Conservation (phyloP, 2,329 filamentous ascomycete species). For the Paraphaeosphaeria sporulosa region DNA sequence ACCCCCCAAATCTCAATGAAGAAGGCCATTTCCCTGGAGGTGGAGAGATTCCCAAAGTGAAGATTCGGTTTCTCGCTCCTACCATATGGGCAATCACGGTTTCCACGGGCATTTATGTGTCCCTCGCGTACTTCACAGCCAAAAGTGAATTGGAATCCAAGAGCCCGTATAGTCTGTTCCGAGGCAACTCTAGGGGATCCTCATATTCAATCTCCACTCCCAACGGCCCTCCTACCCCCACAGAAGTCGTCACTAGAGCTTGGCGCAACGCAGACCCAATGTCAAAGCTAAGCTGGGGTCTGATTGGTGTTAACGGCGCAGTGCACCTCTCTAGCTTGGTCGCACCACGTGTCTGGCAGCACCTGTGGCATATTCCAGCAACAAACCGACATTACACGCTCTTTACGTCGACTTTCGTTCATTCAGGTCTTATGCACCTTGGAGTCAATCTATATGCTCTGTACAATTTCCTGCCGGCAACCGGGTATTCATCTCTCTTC, state of each 20-base stretch:
- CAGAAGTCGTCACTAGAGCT: conserved; percentile 33
- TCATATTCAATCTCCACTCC: neutral
- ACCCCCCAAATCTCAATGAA: conserved; percentile 1
- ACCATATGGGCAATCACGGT: conserved; percentile 38
- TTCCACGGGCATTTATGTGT: conserved; percentile 38
- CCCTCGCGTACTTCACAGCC: conserved; percentile 39
- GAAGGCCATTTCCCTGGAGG: conserved; percentile 3
- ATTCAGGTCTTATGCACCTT: conserved; percentile 32
- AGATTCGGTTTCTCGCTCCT: conserved; percentile 36
- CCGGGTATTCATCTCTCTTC: conserved; percentile 39
- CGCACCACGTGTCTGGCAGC: conserved; percentile 31
- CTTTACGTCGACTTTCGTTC: conserved; percentile 40
- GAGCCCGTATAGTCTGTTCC: conserved; percentile 12
- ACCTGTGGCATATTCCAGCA: conserved; percentile 42
- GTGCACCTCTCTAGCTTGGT: conserved; percentile 38
- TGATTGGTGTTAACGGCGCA: conserved; percentile 38
- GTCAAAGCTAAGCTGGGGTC: conserved; percentile 34
- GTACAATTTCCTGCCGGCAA: conserved; percentile 41
- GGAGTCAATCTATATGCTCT: conserved; percentile 40
- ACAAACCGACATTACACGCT: conserved; percentile 39
- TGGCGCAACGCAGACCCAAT: conserved; percentile 38
- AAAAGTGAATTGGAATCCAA: conserved; percentile 29
- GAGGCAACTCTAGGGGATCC: neutral
- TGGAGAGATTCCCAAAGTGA: conserved; percentile 22
- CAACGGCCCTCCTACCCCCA: conserved; percentile 30